Evolutionary conservation across 352 stramenopile species (phyloP).

Genomic region (Globisporangium ultimum): DNA sequence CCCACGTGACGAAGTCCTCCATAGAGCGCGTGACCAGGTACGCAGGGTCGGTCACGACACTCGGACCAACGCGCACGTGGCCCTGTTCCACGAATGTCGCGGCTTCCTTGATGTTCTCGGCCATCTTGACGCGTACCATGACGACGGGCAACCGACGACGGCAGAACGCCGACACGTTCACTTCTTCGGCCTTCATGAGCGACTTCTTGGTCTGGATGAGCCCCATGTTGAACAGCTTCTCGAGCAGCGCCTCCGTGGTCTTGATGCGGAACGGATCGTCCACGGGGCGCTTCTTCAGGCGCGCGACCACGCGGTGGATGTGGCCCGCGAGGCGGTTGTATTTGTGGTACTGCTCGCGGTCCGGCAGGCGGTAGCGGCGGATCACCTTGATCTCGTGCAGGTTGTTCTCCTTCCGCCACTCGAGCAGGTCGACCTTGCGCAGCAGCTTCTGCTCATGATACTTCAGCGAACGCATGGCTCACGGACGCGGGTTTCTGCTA

Average conservation of each 20-base stretch:
- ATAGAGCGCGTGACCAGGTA: conserved; percentile 97
- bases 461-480: conserved; percentile 89
- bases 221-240: conserved; percentile 98
- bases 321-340: conserved; percentile 98
- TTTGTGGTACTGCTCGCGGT: conserved; percentile 98
- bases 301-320: conserved; percentile 91
- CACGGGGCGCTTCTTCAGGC: conserved; percentile 94
- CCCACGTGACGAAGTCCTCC: conserved; percentile 99
- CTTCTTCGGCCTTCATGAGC: conserved; percentile 95
- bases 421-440: conserved; percentile 98
- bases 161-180: conserved; percentile 95
- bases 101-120: conserved; percentile 97
- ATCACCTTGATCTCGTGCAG: conserved; percentile 98
- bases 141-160: conserved; percentile 96
- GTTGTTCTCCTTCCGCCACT: conserved; percentile 99
- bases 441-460: conserved; percentile 99
- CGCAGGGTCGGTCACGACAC: conserved; percentile 93
- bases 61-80: conserved; percentile 93
- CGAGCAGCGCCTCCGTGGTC: conserved; percentile 94
- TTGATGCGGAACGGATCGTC: conserved; percentile 97
- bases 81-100: conserved; percentile 97
- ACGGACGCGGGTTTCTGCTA: background rate
- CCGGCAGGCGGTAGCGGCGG: conserved; percentile 96
- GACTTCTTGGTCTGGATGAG: conserved; percentile 97
- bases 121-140: conserved; percentile 99